Conservation (phyloP, 441 rosid species). For the Geranium incanum region DNA sequence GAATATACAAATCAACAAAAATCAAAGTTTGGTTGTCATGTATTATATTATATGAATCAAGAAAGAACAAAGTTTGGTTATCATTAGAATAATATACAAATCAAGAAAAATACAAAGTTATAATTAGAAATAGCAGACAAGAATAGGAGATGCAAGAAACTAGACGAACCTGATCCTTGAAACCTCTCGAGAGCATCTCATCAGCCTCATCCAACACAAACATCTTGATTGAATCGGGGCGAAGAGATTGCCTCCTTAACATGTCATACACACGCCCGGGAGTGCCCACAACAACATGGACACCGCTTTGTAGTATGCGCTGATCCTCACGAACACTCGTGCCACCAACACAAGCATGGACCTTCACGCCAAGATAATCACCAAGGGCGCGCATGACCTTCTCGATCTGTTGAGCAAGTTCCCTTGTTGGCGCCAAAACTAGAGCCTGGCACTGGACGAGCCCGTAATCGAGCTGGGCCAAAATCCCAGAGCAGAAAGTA, state of each 20-base stretch:
- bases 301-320: constrained; percentile 64
- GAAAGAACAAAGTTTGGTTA: no score
- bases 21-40: no score
- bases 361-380: constrained; percentile 74
- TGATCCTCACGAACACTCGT: constrained; percentile 76
- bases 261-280: constrained; percentile 87
- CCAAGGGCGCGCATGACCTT: constrained; percentile 90
- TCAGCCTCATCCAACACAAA: constrained; percentile 78
- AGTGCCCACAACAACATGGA: constrained; percentile 78
- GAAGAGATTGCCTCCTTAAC: constrained; percentile 67
- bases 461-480: constrained; percentile 60
- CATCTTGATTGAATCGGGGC: constrained; percentile 62
- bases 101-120: neutral
- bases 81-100: no score
- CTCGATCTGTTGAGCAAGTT: constrained; percentile 78
- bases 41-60: no score
- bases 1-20: no score
- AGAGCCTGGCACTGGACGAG: constrained; percentile 66
- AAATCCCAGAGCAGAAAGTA: constrained; percentile 74
- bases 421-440: constrained; percentile 73
- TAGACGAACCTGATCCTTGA: constrained; percentile 65
- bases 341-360: constrained; percentile 86
- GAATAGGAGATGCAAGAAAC: neutral
- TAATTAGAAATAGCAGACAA: neutral
- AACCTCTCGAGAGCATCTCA: constrained; percentile 77